Percentiles rank a stretch among this genome's conserved stretches.
These are phyloP conservation scores for Fagus sylvatica DNA, from an alignment of 306 rosid genomes.

Conservation along the genomic window DNA sequence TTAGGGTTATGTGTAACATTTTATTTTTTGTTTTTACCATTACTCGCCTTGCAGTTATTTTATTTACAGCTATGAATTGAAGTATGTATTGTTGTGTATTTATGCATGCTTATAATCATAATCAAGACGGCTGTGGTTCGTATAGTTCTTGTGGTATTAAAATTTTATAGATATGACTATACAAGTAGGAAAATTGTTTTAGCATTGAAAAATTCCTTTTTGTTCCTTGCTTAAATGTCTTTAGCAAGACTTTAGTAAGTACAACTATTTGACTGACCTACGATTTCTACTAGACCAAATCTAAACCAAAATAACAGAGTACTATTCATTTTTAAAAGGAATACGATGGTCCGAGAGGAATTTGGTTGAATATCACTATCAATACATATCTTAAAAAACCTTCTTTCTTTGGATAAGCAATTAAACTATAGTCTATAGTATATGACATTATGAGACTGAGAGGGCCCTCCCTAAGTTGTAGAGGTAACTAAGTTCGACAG, in stretches of 20 bases:
- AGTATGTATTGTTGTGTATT: too few species aligned
- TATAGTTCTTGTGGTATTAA: too few species aligned
- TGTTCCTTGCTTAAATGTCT: conserved; percentile 7
- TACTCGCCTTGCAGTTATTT: too few species aligned
- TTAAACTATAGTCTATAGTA: background rate
- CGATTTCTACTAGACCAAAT: background rate
- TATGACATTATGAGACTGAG: background rate
- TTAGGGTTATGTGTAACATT: too few species aligned
- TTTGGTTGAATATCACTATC: conserved; percentile 22
- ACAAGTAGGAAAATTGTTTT: background rate
- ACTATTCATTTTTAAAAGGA: conserved; percentile 7
- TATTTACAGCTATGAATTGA: too few species aligned
- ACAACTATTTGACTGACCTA: conserved; percentile 23
- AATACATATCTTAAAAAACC: background rate
- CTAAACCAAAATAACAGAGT: background rate
- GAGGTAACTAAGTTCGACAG: background rate
- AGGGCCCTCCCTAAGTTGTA: background rate
- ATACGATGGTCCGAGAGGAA: background rate
- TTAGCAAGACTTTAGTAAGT: conserved; percentile 7
- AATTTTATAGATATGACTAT: too few species aligned
- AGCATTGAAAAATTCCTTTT: background rate
- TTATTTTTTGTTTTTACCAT: too few species aligned
- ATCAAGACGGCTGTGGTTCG: too few species aligned
- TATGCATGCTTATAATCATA: too few species aligned
- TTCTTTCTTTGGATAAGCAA: background rate